A percentile compares a stretch with the other conserved stretches of the same genome.
These are phyloP conservation scores for Cyclotella cryptica DNA, from an alignment of 108 stramenopile species.

Conservation along the genomic window DNA sequence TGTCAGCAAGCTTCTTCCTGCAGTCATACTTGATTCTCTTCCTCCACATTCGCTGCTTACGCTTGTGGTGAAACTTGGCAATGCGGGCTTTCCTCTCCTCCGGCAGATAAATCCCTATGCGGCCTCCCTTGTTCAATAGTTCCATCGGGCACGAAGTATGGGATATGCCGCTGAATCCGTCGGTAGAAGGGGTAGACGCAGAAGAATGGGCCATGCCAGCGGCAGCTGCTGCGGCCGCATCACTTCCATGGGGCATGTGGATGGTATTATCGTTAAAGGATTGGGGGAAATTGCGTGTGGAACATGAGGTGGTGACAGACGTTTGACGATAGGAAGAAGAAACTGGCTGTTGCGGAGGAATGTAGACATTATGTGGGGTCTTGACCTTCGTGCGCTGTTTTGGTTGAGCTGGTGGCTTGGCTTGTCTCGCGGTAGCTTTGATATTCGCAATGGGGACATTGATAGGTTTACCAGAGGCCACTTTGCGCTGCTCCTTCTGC, in stretches of 20 bases:
- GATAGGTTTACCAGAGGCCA: not conserved
- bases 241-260: constrained; percentile 66
- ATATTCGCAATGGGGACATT: not conserved
- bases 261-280: constrained; percentile 30
- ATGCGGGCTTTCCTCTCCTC: constrained; percentile 93
- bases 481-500: not conserved
- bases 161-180: constrained; percentile 17
- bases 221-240: constrained; percentile 58
- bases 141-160: constrained; percentile 84
- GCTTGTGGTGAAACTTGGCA: constrained; percentile 95
- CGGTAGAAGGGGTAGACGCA: constrained; percentile 14
- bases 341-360: not conserved
- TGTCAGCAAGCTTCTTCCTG: constrained; percentile 97
- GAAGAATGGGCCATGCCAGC: constrained; percentile 25
- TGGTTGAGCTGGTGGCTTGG: not conserved
- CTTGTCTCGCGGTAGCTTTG: not conserved
- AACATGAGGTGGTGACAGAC: constrained; percentile 4
- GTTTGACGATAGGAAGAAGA: constrained; percentile 1
- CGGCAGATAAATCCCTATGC: constrained; percentile 95
- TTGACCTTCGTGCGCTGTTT: constrained; percentile 15
- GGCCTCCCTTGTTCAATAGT: constrained; percentile 85
- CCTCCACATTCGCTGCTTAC: constrained; percentile 95
- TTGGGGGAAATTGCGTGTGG: constrained; percentile 17
- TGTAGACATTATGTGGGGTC: not conserved
- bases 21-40: constrained; percentile 99